phyloP scores from a whole-genome alignment of 1,284 basidiomycete genomes.

The Cutaneotrichosporon sp. region DNA sequence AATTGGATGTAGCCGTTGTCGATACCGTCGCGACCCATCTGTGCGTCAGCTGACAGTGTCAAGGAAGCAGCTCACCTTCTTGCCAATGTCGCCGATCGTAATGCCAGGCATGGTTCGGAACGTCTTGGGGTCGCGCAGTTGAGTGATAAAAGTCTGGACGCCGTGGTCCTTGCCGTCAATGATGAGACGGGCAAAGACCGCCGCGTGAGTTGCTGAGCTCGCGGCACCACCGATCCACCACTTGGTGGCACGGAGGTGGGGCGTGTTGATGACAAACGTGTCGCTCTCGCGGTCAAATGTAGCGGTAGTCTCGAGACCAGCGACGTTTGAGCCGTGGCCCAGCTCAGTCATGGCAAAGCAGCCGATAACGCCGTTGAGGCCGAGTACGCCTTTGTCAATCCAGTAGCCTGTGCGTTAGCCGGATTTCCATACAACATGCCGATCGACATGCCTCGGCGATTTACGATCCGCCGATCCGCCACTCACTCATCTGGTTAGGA shows the following conservation, averaged over 20 bases:
- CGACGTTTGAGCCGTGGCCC: constrained; percentile 59
- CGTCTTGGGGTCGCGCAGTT: constrained; percentile 58
- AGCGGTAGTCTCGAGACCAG: constrained; percentile 61
- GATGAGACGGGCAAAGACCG: constrained; percentile 60
- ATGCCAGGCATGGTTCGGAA: constrained; percentile 57
- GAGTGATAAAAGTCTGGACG: constrained; percentile 61
- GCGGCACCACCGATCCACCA: constrained; percentile 63
- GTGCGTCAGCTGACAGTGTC: background rate
- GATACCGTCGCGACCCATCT: constrained; percentile 64
- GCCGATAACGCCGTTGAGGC: constrained; percentile 59
- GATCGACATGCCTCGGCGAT: background rate
- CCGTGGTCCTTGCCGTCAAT: constrained; percentile 59
- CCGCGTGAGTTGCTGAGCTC: constrained; percentile 60
- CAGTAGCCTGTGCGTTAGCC: constrained; percentile 54
- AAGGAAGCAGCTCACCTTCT: constrained; percentile 45
- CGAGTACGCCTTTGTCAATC: constrained; percentile 59
- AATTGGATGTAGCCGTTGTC: constrained; percentile 81
- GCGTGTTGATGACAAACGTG: constrained; percentile 61
- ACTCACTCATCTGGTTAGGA: constrained; percentile 49
- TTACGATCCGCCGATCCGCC: background rate
- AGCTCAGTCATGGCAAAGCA: constrained; percentile 60
- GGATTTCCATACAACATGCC: constrained; percentile 3
- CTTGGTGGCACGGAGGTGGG: constrained; percentile 57
- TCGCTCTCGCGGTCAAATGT: constrained; percentile 59
- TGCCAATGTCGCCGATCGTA: constrained; percentile 61